Evolutionary conservation across 305 asterid species (phyloP).

Genomic region (Fraxinus latifolia): DNA sequence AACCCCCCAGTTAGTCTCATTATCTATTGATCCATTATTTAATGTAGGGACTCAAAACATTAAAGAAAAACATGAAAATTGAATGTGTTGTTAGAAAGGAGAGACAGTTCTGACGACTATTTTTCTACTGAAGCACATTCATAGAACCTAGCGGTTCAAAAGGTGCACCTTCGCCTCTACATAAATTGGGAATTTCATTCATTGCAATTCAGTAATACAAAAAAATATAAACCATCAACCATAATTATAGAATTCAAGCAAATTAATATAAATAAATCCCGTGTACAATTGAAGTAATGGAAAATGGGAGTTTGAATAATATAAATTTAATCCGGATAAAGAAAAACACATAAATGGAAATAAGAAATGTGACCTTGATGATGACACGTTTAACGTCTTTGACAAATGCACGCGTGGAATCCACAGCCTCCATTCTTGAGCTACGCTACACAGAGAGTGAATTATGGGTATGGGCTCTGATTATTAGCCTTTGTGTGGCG

Average conservation of each 20-base stretch:
- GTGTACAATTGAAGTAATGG: background rate
- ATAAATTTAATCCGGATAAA: slow-evolving; percentile 1
- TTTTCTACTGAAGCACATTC: background rate
- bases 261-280: background rate
- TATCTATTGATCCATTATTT: background rate
- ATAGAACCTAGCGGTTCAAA: background rate
- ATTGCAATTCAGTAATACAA: background rate
- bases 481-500: background rate
- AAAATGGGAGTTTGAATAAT: background rate
- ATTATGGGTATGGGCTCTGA: slow-evolving; percentile 1
- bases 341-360: background rate
- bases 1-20: background rate
- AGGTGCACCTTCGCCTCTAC: background rate
- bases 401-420: slow-evolving; percentile 60
- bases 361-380: slow-evolving; percentile 48
- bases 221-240: background rate
- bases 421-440: slow-evolving; percentile 48
- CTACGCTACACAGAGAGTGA: slow-evolving; percentile 7
- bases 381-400: slow-evolving; percentile 70
- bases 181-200: background rate
- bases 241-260: background rate
- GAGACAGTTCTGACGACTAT: background rate
- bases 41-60: background rate
- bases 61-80: background rate
- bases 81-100: background rate